Conservation (phyloP, 768 basidiomycete genomes). For the Pleurotus djamor region DNA sequence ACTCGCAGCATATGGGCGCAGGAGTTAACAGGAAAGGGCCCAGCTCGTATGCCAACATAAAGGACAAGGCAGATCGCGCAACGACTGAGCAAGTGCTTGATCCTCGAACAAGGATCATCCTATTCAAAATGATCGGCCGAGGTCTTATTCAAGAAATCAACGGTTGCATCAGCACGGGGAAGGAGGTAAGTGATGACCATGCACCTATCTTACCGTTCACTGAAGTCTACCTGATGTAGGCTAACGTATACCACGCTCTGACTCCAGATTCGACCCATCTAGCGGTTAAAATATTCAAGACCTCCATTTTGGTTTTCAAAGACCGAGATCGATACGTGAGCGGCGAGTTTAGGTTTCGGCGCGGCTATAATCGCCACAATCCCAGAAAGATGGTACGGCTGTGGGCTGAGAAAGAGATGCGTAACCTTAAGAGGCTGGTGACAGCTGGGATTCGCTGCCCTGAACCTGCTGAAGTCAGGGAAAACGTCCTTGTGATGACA, state of each 20-base stretch:
- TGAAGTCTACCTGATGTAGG: slow-evolving; percentile 41
- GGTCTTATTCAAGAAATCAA: slow-evolving; percentile 89
- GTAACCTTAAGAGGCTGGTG: slow-evolving; percentile 84
- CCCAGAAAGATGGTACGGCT: slow-evolving; percentile 98
- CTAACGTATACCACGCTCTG: slow-evolving; percentile 95
- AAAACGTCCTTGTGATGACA: slow-evolving; percentile 96
- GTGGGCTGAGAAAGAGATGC: slow-evolving; percentile 99
- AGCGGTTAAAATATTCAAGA: slow-evolving; percentile 98
- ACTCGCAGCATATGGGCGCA: slow-evolving; percentile 47
- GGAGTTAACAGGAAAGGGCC: slow-evolving; percentile 94
- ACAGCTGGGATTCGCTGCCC: slow-evolving; percentile 87
- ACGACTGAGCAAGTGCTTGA: slow-evolving; percentile 98
- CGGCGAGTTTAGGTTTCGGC: slow-evolving; percentile 93
- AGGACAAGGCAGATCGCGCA: slow-evolving; percentile 96
- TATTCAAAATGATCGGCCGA: slow-evolving; percentile 95
- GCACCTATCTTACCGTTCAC: slow-evolving; percentile 4
- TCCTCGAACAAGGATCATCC: slow-evolving; percentile 88
- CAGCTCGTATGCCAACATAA: slow-evolving; percentile 80
- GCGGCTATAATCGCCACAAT: slow-evolving; percentile 86
- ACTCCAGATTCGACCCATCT: slow-evolving; percentile 56
- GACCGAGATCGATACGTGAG: slow-evolving; percentile 96
- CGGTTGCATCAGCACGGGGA: slow-evolving; percentile 96
- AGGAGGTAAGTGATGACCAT: slow-evolving; percentile 64
- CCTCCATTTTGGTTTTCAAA: slow-evolving; percentile 96
- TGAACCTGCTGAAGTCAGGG: slow-evolving; percentile 88